Conservation (phyloP, 768 basidiomycete species). For the Russula olivacea region DNA sequence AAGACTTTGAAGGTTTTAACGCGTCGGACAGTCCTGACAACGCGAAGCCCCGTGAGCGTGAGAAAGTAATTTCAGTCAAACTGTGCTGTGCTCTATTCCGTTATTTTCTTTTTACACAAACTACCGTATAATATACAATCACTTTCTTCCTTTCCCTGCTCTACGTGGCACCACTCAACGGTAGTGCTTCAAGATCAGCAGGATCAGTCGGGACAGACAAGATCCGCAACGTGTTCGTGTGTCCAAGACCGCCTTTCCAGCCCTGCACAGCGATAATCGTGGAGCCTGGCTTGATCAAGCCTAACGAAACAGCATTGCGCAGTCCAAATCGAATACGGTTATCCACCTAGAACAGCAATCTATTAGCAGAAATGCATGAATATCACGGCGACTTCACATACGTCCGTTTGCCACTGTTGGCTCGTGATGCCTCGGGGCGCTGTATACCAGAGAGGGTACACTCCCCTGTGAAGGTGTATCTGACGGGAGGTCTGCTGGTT, state of each 20-base stretch:
- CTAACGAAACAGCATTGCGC: constrained; percentile 72
- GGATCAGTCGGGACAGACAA: constrained; percentile 76
- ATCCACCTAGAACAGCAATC: constrained; percentile 52
- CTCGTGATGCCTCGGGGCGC: constrained; percentile 86
- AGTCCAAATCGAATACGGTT: constrained; percentile 88
- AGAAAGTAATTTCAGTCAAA: background rate
- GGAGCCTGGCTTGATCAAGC: constrained; percentile 81
- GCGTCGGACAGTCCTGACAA: background rate
- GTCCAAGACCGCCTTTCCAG: constrained; percentile 98
- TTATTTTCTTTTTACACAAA: background rate
- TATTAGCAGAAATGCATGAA: constrained; percentile 9
- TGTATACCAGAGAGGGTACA: constrained; percentile 95
- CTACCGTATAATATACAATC: background rate
- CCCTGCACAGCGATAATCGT: constrained; percentile 95
- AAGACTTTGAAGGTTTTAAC: background rate
- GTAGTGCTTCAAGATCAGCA: constrained; percentile 72
- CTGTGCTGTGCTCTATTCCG: background rate
- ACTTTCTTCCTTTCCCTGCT: constrained; percentile 4
- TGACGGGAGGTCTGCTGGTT: constrained; percentile 94
- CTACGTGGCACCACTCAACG: constrained; percentile 35
- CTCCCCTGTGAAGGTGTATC: constrained; percentile 93
- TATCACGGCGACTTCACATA: constrained; percentile 37
- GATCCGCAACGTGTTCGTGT: constrained; percentile 87
- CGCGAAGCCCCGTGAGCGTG: constrained; percentile 4
- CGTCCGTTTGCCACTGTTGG: constrained; percentile 97